Evolutionary conservation across 257 asterid species (phyloP), one percentile per base, ranked within the genome.

Genomic region (Oldenlandia corymbosa): DNA sequence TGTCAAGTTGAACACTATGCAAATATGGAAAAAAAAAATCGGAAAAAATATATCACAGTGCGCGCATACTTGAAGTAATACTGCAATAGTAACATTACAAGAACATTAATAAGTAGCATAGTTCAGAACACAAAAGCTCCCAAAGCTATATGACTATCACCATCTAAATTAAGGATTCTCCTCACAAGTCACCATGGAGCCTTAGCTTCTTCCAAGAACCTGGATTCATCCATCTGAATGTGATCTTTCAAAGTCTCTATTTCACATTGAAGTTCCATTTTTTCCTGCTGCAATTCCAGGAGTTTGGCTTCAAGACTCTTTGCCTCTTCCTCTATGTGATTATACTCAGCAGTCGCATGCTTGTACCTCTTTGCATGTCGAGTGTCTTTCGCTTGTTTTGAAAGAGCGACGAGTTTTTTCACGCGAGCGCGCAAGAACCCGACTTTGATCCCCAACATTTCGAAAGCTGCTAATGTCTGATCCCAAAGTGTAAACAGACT

Each of bases 381-480:
- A 10, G 51, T 18, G 13, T 60, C 10, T 18, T 13, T 18, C 36
- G 39, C 14, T 9, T 26, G 37, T 1, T 26, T 6, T 60, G 53
- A 53, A 43, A 60, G 51, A 39, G 2, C 6, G 13, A 37, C 10
- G 43, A 60, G 54, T 42, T 43, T 60, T 32, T 23, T 13, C 26
- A 60, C 24, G 26, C 66, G 54, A 60, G 28, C 32, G 20, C 54
- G 66, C 37, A 60, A 27, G 43, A 60, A 60, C 31, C 66, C 41
- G n/a, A 60, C 66, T 60, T 60, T 27, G 8, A 60, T 14, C 16
- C 66, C 66, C 41, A 43, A 54, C 2, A 16, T 6, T 18, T 60
- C 54, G 31, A 60, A 60, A n/a, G 41, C 66, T 42, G 36, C 39
- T 43, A 60, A 43, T 30, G 54, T 43, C 66, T 60, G 42, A 54